Conservation (phyloP, 2,329 filamentous ascomycete genomes). For the Monosporascus ibericus region DNA sequence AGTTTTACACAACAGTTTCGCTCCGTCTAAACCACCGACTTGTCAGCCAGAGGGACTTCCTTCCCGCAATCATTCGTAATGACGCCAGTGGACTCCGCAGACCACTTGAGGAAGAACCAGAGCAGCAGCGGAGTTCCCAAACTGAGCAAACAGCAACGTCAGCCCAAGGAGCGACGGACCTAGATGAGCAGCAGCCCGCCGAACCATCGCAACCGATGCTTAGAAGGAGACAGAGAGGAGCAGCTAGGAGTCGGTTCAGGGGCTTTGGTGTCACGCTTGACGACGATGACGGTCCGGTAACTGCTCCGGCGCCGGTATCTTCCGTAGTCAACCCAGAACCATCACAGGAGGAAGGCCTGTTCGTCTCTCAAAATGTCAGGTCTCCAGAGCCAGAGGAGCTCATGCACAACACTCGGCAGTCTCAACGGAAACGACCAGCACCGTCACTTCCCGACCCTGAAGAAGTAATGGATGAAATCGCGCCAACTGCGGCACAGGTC, state of each 20-base stretch:
- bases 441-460: slow-evolving; percentile 36
- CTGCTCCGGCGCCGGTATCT: slow-evolving; percentile 2
- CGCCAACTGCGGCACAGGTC: slow-evolving; percentile 69
- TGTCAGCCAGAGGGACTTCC: slow-evolving; percentile 83
- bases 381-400: slow-evolving; percentile 17
- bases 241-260: slow-evolving; percentile 57
- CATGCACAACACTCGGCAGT: slow-evolving; percentile 13
- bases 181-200: slow-evolving; percentile 14
- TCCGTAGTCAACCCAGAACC: slow-evolving; percentile 24
- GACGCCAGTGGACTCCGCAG: slow-evolving; percentile 68
- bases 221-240: slow-evolving; percentile 31
- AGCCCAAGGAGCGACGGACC: slow-evolving; percentile 17
- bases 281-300: slow-evolving; percentile 28
- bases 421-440: slow-evolving; percentile 40
- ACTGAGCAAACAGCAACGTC: slow-evolving; percentile 7
- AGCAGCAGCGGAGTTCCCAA: slow-evolving; percentile 22
- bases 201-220: slow-evolving; percentile 11
- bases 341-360: slow-evolving; percentile 39
- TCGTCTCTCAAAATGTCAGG: slow-evolving; percentile 47
- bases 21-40: slow-evolving; percentile 71
- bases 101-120: slow-evolving; percentile 50
- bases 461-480: slow-evolving; percentile 63
- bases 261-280: slow-evolving; percentile 55
- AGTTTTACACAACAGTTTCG: slow-evolving; percentile 65
- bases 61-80: slow-evolving; percentile 80